Evolutionary conservation across 208 protist genomes (phyloP), one percentile per base, ranked within the genome.

Genomic region (Wallacemonas sp.): DNA sequence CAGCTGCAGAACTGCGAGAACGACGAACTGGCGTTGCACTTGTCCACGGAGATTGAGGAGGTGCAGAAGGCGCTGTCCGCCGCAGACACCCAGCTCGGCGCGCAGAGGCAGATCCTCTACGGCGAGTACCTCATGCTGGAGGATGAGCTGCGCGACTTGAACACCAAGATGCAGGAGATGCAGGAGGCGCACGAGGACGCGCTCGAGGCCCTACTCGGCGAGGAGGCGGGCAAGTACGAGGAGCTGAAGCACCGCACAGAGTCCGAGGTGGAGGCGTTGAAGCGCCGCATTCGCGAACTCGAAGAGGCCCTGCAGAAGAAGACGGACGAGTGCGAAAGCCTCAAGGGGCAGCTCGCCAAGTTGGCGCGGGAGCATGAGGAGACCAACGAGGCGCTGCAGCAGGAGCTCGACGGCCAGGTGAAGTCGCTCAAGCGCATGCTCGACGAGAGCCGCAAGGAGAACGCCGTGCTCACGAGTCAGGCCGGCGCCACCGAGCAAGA

Each of bases 101-200:
- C 81, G 41, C 79, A 89, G 54, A 71, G 79, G 57, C 84, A 90
- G 69, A 76, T 90, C 42, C 57, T 94, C 14, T 87, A 91, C 62
- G 78, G 76, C 23, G 81, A 88, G 45, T 82, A 89, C 64, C 49
- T 87, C 14, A 49, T 77, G 44, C 74, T 89, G 28, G 80, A 91
- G 62, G 86, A 92, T 29, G 69, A 89, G 61, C 67, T 90, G 44
- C 77, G 81, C 41, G 72, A 82, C 26, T 22, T 86, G 38, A 83
- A 89, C 57, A 81, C 82, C 33, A 90, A 86, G 67, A 80, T 92
- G 70, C 85, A 89, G 62, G 74, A 86, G 57, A 80, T 92, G 76
- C 79, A 79, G 44, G 76, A 84, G 36, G 76, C 88, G 67, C 79
- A 94, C 70, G 83, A 91, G 63, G 83, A 90, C 57, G 70, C 78